phyloP scores from a whole-genome alignment of 352 stramenopile species.

The Phytopythium mirpurense region DNA sequence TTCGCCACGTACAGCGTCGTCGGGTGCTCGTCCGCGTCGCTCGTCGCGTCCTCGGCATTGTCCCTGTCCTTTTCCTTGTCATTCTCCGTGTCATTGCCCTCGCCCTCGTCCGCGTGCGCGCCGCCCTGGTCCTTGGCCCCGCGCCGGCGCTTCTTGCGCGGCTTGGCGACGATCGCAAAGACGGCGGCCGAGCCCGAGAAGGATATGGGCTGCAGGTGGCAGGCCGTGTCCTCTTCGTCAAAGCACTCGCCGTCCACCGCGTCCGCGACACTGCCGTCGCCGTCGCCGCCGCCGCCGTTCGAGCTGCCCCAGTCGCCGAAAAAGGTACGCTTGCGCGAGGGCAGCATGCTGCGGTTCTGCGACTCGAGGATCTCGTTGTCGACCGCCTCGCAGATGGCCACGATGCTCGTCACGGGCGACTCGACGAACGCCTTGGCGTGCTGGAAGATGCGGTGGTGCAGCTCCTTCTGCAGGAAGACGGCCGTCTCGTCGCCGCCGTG shows the following conservation, averaged over 20 bases:
- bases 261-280: constrained; percentile 35
- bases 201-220: constrained; percentile 70
- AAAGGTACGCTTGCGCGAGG: constrained; percentile 60
- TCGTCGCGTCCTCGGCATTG: background rate
- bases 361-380: constrained; percentile 75
- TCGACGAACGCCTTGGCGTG: constrained; percentile 43
- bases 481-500: constrained; percentile 84
- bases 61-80: background rate
- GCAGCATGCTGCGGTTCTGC: constrained; percentile 65
- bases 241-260: constrained; percentile 43
- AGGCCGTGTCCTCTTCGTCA: constrained; percentile 42
- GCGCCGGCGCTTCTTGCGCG: constrained; percentile 24
- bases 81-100: constrained; percentile 1
- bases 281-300: constrained; percentile 19
- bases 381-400: constrained; percentile 46
- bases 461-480: constrained; percentile 62
- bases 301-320: constrained; percentile 16
- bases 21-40: constrained; percentile 22
- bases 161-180: constrained; percentile 55
- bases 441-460: constrained; percentile 73
- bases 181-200: constrained; percentile 78
- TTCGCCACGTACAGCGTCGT: constrained; percentile 82
- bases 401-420: constrained; percentile 49
- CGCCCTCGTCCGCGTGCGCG: constrained; percentile 5
- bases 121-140: constrained; percentile 7